Conservation (phyloP, 1,284 basidiomycete species). For the Ustilago tritici region DNA sequence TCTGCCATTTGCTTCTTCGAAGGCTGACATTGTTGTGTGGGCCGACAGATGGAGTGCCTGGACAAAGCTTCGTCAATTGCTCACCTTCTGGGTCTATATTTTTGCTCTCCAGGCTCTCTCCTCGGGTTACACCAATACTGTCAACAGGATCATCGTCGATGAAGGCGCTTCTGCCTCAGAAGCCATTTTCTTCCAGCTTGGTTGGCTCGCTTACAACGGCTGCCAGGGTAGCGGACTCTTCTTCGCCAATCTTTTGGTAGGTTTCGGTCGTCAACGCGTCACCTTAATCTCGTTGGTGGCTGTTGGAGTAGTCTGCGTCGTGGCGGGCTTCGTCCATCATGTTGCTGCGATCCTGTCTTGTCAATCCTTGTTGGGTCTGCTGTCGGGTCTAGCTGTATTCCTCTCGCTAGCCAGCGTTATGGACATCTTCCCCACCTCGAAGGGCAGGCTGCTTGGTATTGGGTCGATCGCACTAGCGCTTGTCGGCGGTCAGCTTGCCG, state of each 20-base stretch:
- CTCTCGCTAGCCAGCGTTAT: conserved; percentile 33
- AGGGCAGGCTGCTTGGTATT: conserved; percentile 28
- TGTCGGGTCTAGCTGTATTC: conserved; percentile 36
- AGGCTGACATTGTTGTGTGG: conserved; percentile 32
- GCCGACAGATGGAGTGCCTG: conserved; percentile 48
- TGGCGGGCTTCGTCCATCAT: conserved; percentile 45
- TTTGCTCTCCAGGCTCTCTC: conserved; percentile 50
- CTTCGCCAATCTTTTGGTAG: conserved; percentile 37
- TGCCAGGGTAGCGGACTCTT: conserved; percentile 50
- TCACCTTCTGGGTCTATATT: conserved; percentile 30
- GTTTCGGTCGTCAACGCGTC: conserved; percentile 40
- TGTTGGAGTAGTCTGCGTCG: conserved; percentile 27
- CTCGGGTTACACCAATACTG: conserved; percentile 49
- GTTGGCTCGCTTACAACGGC: conserved; percentile 41
- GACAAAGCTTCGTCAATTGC: conserved; percentile 40
- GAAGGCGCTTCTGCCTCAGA: conserved; percentile 6
- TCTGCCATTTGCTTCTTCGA: conserved; percentile 19
- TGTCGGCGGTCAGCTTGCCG: conserved; percentile 33
- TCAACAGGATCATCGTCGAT: conserved; percentile 20
- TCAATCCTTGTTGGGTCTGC: conserved; percentile 25
- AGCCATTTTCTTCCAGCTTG: conserved; percentile 18
- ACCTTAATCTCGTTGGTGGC: conserved; percentile 28
- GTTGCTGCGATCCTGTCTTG: conserved; percentile 23
- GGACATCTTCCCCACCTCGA: conserved; percentile 46
- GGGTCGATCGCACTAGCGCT: conserved; percentile 24